Evolutionary conservation across 176 grass and related monocot genomes (phyloP), one percentile per base, ranked within the genome.

Genomic region (Dactylis glomerata): DNA sequence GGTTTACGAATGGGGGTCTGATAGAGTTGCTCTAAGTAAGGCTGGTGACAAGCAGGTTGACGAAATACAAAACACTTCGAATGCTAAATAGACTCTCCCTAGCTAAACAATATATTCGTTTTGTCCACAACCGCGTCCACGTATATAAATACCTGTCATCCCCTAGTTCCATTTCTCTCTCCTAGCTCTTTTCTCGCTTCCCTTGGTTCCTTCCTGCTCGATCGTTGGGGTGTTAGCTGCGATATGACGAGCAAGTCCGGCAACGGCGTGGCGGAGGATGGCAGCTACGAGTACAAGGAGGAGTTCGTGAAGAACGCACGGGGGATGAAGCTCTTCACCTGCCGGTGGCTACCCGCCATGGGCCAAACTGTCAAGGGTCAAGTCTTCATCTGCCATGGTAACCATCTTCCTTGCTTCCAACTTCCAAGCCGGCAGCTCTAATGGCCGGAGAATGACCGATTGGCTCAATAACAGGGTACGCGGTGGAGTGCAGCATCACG

Each of bases 341-440:
- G 95, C 71, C 66, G 54, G 73, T 98, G 95, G 95, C 22, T 90
- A 33, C 92, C 95, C 0, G 57, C 49, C 46, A 57, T 23, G 41
- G 50, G 33, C 7, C 47, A 70, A 1, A 24, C 12, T 0, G 22
- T 45, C 0, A 93, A 87, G 77, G 95, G 89, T 55, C 68, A 92
- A 19, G 76, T 98, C 22, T 93, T 95, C 87, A 42, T 98, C 7
- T 98, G 95, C 79, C 95, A 98, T 52, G 95, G 95, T 86, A 77
- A 6, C 11, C 20, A 2, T 23, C 2, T 26, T 6, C 44, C 69
- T 30, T 5, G 42, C 10, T 41, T 69, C 33, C 67, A 41, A 19
- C 62, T 13, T 65, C 31, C 36, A 40, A 20, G 36, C 65, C 65
- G n/a, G 55, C n/a, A 1, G 10, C 6, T 8, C 1, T 47, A 47